phyloP scores from a whole-genome alignment of 768 basidiomycete genomes.

The Calocybe cyanea region DNA sequence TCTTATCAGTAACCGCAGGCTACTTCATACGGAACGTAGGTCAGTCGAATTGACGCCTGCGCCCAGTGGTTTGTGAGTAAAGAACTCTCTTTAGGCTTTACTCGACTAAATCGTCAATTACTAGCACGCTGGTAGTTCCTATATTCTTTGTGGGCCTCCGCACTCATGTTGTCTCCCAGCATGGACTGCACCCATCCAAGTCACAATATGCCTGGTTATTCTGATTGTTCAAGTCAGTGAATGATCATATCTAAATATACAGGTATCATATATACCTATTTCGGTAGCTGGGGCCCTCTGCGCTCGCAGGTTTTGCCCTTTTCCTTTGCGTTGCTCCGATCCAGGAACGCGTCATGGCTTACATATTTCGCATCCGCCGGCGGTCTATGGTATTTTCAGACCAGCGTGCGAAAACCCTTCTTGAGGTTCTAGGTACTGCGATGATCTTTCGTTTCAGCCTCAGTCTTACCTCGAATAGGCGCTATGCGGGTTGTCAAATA shows the following conservation, averaged over 20 bases:
- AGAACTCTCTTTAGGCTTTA: not conserved
- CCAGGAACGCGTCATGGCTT: slow-evolving; percentile 60
- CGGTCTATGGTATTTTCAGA: slow-evolving; percentile 62
- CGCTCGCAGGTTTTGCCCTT: slow-evolving; percentile 65
- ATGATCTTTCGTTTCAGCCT: slow-evolving; percentile 6
- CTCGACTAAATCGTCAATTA: not conserved
- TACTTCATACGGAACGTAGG: slow-evolving; percentile 24
- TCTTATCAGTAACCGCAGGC: not conserved
- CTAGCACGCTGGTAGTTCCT: slow-evolving; percentile 36
- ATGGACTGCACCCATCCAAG: slow-evolving; percentile 71
- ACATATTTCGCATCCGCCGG: slow-evolving; percentile 50
- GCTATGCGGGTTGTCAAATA: slow-evolving; percentile 75
- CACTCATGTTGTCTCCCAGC: slow-evolving; percentile 21
- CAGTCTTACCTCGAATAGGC: slow-evolving; percentile 24
- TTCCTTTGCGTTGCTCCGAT: slow-evolving; percentile 62
- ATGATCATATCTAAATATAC: not conserved
- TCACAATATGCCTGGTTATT: slow-evolving; percentile 54
- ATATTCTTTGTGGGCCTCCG: not conserved
- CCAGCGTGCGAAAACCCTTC: slow-evolving; percentile 55
- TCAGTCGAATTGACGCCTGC: slow-evolving; percentile 54
- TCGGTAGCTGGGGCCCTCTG: slow-evolving; percentile 60
- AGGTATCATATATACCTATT: not conserved
- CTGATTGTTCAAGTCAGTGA: slow-evolving; percentile 49
- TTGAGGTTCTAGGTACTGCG: slow-evolving; percentile 62
- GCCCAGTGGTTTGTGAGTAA: slow-evolving; percentile 70